A percentile compares a stretch with the other conserved stretches of the same genome.
phyloP scores from a whole-genome alignment of 2,329 filamentous ascomycete species.

The Capronia americana region DNA sequence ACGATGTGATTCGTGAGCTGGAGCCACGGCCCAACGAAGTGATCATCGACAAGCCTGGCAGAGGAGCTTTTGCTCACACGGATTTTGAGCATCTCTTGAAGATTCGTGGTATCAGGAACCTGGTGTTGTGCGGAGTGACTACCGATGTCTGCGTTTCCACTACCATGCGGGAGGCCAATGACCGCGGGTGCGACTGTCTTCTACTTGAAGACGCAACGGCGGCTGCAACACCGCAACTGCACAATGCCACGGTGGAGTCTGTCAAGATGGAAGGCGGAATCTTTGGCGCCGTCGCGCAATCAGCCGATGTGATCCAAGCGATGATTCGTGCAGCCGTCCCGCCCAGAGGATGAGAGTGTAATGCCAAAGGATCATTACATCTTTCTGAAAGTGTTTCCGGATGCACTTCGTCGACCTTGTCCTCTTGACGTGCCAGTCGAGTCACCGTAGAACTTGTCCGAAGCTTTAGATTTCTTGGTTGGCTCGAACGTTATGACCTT shows the following conservation, averaged over 20 bases:
- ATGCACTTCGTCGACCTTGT: conserved; percentile 56
- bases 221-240: conserved; percentile 50
- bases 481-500: conserved; percentile 68
- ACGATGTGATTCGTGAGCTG: conserved; percentile 63
- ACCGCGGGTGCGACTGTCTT: conserved; percentile 62
- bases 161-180: conserved; percentile 63
- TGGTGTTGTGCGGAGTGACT: conserved; percentile 61
- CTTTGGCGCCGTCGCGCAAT: conserved; percentile 49
- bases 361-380: conserved; percentile 43
- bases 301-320: conserved; percentile 48
- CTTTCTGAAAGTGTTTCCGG: conserved; percentile 55
- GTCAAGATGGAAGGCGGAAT: conserved; percentile 57
- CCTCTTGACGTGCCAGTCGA: conserved; percentile 40
- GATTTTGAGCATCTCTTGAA: conserved; percentile 60
- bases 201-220: conserved; percentile 58
- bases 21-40: conserved; percentile 56
- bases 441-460: conserved; percentile 26
- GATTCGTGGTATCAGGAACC: conserved; percentile 59
- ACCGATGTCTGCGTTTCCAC: conserved; percentile 63
- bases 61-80: conserved; percentile 61
- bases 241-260: conserved; percentile 51
- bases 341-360: not conserved
- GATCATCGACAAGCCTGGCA: conserved; percentile 62
- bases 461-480: conserved; percentile 48
- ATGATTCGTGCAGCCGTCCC: not conserved